A percentile compares a stretch with the other conserved stretches of the same genome.
Conservation (phyloP, 164 flowering plant species). For the Stephania japonica region DNA sequence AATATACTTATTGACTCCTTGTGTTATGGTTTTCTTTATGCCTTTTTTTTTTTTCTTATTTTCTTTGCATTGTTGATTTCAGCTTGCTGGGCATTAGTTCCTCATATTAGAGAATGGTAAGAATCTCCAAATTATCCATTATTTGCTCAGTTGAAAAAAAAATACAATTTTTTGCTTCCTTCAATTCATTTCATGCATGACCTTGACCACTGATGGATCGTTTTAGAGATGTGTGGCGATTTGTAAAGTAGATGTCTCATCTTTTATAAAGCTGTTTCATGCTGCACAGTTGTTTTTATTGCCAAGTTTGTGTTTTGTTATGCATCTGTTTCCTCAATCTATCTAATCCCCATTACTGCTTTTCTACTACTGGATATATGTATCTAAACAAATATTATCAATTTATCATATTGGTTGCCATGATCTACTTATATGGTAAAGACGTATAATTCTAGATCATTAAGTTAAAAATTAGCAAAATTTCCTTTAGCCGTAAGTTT, state of each 20-base stretch:
- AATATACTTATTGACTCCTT: background rate
- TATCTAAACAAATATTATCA: too few relatives aligned
- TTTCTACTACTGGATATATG: too few relatives aligned
- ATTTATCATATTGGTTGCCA: too few relatives aligned
- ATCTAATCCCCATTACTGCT: too few relatives aligned
- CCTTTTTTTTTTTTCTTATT: too few relatives aligned
- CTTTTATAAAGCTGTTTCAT: background rate
- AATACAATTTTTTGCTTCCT: background rate
- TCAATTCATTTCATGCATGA: background rate
- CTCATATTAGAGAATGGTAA: conserved; percentile 61
- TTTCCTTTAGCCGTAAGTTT: too few relatives aligned
- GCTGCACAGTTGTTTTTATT: background rate
- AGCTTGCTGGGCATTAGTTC: conserved; percentile 75
- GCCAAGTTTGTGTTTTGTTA: background rate
- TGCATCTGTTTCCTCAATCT: too few relatives aligned
- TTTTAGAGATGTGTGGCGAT: background rate
- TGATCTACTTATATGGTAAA: too few relatives aligned
- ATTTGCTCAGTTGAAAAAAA: background rate
- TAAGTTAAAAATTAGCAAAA: too few relatives aligned
- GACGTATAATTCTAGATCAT: too few relatives aligned
- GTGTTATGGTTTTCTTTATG: too few relatives aligned
- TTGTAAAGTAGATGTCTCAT: background rate
- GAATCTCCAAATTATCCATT: background rate
- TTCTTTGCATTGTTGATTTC: conserved; percentile 20
- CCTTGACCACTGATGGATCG: background rate